Conservation (phyloP, 495 filamentous ascomycete genomes). For the Penicillium angulare region DNA sequence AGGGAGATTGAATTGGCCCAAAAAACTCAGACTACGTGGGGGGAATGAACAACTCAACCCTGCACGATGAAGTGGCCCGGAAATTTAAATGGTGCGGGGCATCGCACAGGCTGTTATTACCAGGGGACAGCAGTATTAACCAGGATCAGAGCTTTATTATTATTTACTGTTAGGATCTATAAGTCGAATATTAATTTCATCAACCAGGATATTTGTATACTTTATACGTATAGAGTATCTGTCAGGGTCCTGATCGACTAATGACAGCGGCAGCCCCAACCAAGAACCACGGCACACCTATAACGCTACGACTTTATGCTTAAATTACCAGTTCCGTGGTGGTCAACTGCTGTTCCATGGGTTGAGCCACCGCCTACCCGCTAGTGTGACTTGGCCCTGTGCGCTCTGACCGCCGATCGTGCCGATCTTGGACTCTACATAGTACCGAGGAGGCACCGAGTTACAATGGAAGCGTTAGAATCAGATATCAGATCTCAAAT, state of each 20-base stretch:
- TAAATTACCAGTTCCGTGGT: conserved; percentile 9
- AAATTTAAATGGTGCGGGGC: conserved; percentile 3
- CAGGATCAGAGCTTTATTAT: no score
- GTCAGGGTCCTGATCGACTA: background rate
- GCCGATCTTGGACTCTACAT: no score
- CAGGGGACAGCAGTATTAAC: background rate
- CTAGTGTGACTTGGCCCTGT: background rate
- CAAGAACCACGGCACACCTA: conserved; percentile 14
- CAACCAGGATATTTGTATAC: no score
- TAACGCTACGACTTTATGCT: conserved; percentile 23
- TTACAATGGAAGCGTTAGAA: background rate
- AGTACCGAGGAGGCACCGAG: background rate
- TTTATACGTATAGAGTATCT: background rate
- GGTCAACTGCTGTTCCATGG: conserved; percentile 11
- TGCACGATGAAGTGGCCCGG: conserved; percentile 15
- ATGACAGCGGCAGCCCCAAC: conserved; percentile 23
- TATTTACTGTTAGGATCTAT: no score
- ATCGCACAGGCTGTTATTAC: background rate
- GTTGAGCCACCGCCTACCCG: background rate
- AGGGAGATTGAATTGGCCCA: no score
- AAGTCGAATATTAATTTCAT: no score
- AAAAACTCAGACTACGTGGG: conserved; percentile 15
- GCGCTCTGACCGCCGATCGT: conserved; percentile 8
- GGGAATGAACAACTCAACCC: conserved; percentile 8
- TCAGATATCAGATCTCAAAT: background rate